Conservation (phyloP, 257 asterid species). For the Striga asiatica region DNA sequence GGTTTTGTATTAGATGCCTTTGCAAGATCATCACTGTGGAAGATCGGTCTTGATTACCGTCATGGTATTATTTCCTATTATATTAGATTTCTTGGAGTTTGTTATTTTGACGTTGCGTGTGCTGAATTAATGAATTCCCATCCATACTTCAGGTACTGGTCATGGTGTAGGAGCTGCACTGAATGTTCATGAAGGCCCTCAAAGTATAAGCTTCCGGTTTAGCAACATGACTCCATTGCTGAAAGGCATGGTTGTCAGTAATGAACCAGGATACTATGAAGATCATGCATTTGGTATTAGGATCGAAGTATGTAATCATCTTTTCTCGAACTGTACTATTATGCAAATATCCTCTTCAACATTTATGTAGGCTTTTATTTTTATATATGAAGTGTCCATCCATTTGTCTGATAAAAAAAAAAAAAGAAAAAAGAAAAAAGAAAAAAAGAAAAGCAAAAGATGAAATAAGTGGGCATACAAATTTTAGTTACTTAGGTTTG, state of each 20-base stretch:
- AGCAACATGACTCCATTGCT: constrained; percentile 87
- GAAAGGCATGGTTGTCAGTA: constrained; percentile 95
- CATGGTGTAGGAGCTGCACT: constrained; percentile 99
- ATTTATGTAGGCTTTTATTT: not conserved
- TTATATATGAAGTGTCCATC: not conserved
- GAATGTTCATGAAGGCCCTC: constrained; percentile 99
- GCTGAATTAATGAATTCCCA: not conserved
- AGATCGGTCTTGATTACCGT: constrained; percentile 96
- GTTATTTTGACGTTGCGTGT: not conserved
- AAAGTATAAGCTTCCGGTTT: constrained; percentile 91
- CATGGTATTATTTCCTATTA: constrained; percentile 50
- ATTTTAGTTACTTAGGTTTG: not conserved
- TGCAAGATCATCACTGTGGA: constrained; percentile 92
- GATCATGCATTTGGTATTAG: constrained; percentile 95
- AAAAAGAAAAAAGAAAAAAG: not conserved
- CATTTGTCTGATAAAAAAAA: not conserved
- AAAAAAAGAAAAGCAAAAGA: not conserved
- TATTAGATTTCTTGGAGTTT: not conserved
- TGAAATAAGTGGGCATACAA: not conserved
- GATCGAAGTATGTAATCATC: constrained; percentile 57
- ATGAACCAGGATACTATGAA: constrained; percentile 98
- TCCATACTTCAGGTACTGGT: constrained; percentile 65
- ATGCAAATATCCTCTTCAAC: not conserved
- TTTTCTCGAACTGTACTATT: constrained; percentile 7
- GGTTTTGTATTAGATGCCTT: constrained; percentile 93